Conservation (phyloP, 306 rosid species). For the Cucumis cinereus region DNA sequence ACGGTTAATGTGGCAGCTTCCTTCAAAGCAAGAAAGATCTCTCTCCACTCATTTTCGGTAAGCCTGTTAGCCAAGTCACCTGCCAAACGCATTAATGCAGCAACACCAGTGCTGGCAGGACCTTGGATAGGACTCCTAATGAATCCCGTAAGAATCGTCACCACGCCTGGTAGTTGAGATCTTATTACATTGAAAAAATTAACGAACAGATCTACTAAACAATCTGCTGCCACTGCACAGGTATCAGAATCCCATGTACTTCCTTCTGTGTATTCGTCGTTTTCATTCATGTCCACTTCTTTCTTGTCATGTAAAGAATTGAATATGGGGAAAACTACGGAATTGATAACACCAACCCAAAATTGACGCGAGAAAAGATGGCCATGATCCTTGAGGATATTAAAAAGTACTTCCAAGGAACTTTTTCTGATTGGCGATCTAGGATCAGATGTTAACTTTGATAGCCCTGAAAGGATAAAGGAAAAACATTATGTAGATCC, state of each 20-base stretch:
- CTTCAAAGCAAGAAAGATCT: constrained; percentile 60
- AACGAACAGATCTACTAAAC: constrained; percentile 68
- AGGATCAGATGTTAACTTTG: constrained; percentile 86
- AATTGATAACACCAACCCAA: constrained; percentile 63
- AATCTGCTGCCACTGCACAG: constrained; percentile 67
- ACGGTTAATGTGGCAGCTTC: constrained; percentile 64
- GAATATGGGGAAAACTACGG: constrained; percentile 72
- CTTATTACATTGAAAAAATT: constrained; percentile 54
- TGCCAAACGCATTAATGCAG: constrained; percentile 67
- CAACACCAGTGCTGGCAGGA: constrained; percentile 82
- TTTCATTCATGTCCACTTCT: constrained; percentile 26
- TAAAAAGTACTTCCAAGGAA: constrained; percentile 94
- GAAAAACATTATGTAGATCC: neutral
- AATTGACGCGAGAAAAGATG: constrained; percentile 69
- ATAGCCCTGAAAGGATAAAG: constrained; percentile 50
- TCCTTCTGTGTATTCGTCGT: constrained; percentile 39
- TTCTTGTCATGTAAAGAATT: constrained; percentile 30
- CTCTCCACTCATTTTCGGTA: constrained; percentile 73
- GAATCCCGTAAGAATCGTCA: constrained; percentile 54
- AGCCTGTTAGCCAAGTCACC: constrained; percentile 60
- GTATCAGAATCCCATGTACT: constrained; percentile 87
- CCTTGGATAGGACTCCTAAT: constrained; percentile 84
- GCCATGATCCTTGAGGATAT: constrained; percentile 91
- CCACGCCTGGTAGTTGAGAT: constrained; percentile 73
- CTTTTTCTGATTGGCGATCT: constrained; percentile 92